Conservation (phyloP, 1,284 basidiomycete genomes). For the Naganishia sp. region DNA sequence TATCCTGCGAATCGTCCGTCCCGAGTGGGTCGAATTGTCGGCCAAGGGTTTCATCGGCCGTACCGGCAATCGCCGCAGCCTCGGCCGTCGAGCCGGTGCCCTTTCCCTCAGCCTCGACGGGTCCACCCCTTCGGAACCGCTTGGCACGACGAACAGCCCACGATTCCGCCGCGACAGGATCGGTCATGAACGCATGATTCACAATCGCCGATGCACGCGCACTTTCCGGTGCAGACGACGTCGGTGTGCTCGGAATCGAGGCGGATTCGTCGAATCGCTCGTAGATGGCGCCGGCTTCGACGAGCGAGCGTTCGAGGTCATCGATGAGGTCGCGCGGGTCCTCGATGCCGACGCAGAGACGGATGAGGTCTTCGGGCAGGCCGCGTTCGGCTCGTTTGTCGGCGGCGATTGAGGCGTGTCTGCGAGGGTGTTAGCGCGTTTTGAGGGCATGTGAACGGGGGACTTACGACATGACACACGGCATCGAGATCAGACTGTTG, state of each 20-base stretch:
- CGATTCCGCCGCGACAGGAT: constrained; percentile 36
- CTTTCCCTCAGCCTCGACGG: constrained; percentile 2
- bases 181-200: constrained; percentile 44
- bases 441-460: background rate
- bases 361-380: constrained; percentile 95
- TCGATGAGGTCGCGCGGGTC: constrained; percentile 90
- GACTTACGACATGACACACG: constrained; percentile 97
- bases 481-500: constrained; percentile 98
- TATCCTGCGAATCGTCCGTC: constrained; percentile 54
- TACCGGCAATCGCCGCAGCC: constrained; percentile 37
- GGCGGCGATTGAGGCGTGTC: constrained; percentile 96
- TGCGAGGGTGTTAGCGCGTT: constrained; percentile 47
- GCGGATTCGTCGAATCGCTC: constrained; percentile 40
- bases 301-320: constrained; percentile 88
- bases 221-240: constrained; percentile 5
- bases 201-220: constrained; percentile 32
- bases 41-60: constrained; percentile 15
- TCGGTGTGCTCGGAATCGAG: constrained; percentile 38
- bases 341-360: constrained; percentile 97
- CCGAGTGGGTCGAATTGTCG: constrained; percentile 39
- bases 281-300: constrained; percentile 84
- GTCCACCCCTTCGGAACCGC: constrained; percentile 44
- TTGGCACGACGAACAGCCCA: constrained; percentile 52
- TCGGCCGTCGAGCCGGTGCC: background rate
- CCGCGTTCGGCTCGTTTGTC: constrained; percentile 88